These are phyloP conservation scores for Allantophomopsis lycopodina DNA, from an alignment of 2,329 filamentous ascomycete species.

Conservation along the genomic window DNA sequence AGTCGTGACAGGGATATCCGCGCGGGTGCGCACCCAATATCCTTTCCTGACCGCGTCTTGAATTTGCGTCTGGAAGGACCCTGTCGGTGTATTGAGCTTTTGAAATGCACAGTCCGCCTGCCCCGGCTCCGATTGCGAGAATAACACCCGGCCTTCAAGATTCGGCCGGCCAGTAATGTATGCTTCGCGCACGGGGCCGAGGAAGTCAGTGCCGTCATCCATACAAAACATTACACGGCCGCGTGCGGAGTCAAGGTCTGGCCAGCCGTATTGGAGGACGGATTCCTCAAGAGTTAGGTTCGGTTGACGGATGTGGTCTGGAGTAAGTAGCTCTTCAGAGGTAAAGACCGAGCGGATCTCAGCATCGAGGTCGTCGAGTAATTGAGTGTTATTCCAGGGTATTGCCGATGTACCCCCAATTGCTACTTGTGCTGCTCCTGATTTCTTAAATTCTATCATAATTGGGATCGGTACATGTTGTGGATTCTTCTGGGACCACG, in stretches of 20 bases:
- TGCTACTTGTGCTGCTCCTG: background rate
- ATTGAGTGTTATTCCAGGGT: slow-evolving; percentile 25
- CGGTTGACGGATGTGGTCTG: slow-evolving; percentile 28
- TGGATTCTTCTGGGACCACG: slow-evolving; percentile 28
- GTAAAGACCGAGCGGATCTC: slow-evolving; percentile 31
- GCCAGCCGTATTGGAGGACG: slow-evolving; percentile 32
- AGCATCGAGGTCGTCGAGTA: slow-evolving; percentile 26
- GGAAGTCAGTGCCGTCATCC: slow-evolving; percentile 28
- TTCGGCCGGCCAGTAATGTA: slow-evolving; percentile 14
- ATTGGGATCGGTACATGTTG: slow-evolving; percentile 30
- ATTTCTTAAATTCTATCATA: slow-evolving; percentile 33
- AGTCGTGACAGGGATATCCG: slow-evolving; percentile 30
- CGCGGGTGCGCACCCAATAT: slow-evolving; percentile 27
- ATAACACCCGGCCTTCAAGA: slow-evolving; percentile 22
- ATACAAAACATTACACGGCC: slow-evolving; percentile 35
- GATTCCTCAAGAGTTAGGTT: slow-evolving; percentile 29
- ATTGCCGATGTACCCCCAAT: slow-evolving; percentile 21
- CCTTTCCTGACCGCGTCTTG: too few species aligned
- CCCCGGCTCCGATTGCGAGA: slow-evolving; percentile 32
- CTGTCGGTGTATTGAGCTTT: slow-evolving; percentile 26
- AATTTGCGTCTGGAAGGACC: slow-evolving; percentile 21
- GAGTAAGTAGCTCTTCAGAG: slow-evolving; percentile 25
- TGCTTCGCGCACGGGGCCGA: slow-evolving; percentile 21
- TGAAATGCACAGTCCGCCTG: slow-evolving; percentile 31
- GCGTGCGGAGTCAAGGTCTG: slow-evolving; percentile 26